These are phyloP conservation scores for Ulota crispa DNA, from an alignment of 225 moss, liverwort and hornwort genomes.

Conservation along the genomic window DNA sequence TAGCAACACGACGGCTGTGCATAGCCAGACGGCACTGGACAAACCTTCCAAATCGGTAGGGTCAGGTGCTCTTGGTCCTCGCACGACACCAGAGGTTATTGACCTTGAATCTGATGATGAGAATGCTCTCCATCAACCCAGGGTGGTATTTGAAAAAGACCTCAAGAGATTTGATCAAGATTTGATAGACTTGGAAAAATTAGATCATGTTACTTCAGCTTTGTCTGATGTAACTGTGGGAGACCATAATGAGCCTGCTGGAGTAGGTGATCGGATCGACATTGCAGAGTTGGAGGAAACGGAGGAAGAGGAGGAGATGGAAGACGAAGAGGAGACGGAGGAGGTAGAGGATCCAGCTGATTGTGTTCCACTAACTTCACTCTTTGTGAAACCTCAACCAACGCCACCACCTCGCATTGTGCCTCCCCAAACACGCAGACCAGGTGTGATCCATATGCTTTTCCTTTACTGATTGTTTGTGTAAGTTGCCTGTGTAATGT, in stretches of 20 bases:
- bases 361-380: constrained; percentile 46
- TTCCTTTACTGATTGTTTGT: neutral
- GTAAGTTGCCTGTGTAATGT: neutral
- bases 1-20: constrained; percentile 26
- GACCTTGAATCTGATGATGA: constrained; percentile 50
- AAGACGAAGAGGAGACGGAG: constrained; percentile 27
- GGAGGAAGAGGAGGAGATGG: constrained; percentile 9
- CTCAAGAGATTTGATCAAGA: constrained; percentile 9
- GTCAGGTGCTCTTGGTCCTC: neutral
- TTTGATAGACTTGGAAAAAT: constrained; percentile 22
- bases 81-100: constrained; percentile 29
- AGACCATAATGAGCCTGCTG: constrained; percentile 13
- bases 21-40: constrained; percentile 17
- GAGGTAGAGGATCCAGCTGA: constrained; percentile 42
- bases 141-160: neutral
- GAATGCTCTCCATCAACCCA: constrained; percentile 11
- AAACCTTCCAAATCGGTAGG: constrained; percentile 14
- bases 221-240: constrained; percentile 39
- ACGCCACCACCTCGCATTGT: constrained; percentile 23
- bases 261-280: constrained; percentile 20
- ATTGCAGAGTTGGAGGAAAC: constrained; percentile 16
- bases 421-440: constrained; percentile 6
- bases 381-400: constrained; percentile 42
- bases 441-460: constrained; percentile 32
- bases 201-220: constrained; percentile 32